phyloP scores from a whole-genome alignment of 2,329 filamentous ascomycete genomes.

The Paecilomyces formosus region DNA sequence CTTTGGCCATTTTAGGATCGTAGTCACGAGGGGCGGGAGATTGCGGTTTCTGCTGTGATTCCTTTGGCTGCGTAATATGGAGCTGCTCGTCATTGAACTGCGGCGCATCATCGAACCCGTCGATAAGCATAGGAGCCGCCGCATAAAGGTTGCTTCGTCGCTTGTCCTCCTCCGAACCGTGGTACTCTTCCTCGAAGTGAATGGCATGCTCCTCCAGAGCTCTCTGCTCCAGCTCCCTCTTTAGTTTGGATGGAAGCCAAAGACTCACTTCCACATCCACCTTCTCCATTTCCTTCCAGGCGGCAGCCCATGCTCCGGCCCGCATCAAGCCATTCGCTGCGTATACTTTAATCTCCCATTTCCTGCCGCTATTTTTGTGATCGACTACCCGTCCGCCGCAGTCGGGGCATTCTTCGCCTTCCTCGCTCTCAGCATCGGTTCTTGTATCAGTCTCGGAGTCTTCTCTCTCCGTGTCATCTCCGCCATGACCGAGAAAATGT shows the following conservation, averaged over 20 bases:
- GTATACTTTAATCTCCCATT: constrained; percentile 70
- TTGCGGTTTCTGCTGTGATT: constrained; percentile 3
- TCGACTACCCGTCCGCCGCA: constrained; percentile 43
- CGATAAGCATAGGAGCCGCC: constrained; percentile 5
- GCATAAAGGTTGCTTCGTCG: constrained; percentile 9
- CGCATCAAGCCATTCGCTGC: constrained; percentile 93
- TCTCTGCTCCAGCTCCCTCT: constrained; percentile 42
- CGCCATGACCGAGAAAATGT: constrained; percentile 44
- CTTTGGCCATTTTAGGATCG: constrained; percentile 11
- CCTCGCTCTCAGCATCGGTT: constrained; percentile 28
- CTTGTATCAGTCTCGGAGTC: constrained; percentile 10
- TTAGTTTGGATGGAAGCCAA: constrained; percentile 48
- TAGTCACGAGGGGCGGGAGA: not conserved
- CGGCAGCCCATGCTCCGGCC: constrained; percentile 83
- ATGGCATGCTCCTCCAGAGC: constrained; percentile 34
- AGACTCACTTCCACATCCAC: constrained; percentile 89
- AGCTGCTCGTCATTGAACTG: not conserved
- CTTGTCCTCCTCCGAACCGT: constrained; percentile 9
- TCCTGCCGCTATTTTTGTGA: constrained; percentile 42
- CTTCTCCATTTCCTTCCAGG: constrained; percentile 98
- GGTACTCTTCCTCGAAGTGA: constrained; percentile 12
- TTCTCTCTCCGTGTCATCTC: constrained; percentile 17
- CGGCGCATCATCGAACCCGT: constrained; percentile 8
- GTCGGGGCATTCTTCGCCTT: constrained; percentile 41
- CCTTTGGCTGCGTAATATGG: not conserved